Conservation (phyloP, 306 rosid species). For the Quercus agrifolia region DNA sequence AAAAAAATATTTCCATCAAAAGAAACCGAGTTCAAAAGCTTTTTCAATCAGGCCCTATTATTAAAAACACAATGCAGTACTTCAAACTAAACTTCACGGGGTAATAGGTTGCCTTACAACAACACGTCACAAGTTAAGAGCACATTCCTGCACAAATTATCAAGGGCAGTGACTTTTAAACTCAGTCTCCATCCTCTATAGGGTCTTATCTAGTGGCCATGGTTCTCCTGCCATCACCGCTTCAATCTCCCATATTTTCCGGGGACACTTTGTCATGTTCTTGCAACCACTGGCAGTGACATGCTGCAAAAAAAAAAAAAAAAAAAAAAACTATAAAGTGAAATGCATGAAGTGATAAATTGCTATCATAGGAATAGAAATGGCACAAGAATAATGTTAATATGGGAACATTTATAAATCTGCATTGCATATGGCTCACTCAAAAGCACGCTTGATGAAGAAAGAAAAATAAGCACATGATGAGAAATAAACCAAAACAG, state of each 20-base stretch:
- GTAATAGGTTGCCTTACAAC: too few relatives aligned
- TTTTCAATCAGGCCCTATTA: too few relatives aligned
- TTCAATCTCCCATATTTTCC: conserved; percentile 64
- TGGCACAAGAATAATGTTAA: not conserved
- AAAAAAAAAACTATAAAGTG: not conserved
- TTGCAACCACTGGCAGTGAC: conserved; percentile 71
- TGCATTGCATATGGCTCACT: not conserved
- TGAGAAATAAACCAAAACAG: not conserved
- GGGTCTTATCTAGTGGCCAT: conserved; percentile 55
- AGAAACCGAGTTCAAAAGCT: too few relatives aligned
- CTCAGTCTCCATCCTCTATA: conserved; percentile 29
- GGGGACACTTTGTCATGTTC: conserved; percentile 80
- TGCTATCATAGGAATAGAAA: not conserved
- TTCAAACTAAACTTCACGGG: too few relatives aligned
- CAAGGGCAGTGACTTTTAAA: not conserved
- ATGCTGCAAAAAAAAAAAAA: conserved; percentile 33
- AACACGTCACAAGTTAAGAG: not conserved
- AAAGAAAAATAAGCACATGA: not conserved
- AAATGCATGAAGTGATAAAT: not conserved
- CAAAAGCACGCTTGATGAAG: not conserved
- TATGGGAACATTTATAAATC: not conserved
- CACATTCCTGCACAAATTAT: not conserved
- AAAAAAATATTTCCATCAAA: too few relatives aligned
- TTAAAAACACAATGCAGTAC: too few relatives aligned
- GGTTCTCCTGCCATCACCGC: conserved; percentile 90